Evolutionary conservation across 352 stramenopile genomes (phyloP).

Genomic region (Pythium chondricola): DNA sequence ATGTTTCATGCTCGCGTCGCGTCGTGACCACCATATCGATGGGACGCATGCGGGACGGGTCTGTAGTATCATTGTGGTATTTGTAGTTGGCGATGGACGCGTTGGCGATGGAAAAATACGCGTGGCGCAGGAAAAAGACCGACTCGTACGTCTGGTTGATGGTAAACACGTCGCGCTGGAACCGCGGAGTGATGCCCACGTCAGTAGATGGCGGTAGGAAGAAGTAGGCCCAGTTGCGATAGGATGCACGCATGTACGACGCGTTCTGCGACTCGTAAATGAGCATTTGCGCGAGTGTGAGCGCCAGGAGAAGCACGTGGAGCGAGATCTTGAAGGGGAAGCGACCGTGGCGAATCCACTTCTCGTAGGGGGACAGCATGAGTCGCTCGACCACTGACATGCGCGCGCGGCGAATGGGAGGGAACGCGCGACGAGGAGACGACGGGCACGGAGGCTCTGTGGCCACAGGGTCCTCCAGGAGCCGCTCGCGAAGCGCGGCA

Average conservation of each 20-base stretch:
- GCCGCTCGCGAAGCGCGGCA: slow-evolving; percentile 8
- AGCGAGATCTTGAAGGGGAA: slow-evolving; percentile 84
- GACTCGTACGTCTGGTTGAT: slow-evolving; percentile 66
- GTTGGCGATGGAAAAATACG: slow-evolving; percentile 72
- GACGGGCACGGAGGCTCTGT: background rate
- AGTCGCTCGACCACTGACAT: slow-evolving; percentile 52
- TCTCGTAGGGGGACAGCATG: slow-evolving; percentile 78
- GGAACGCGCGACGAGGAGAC: too few relatives aligned
- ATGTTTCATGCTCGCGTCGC: background rate
- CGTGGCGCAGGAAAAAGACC: slow-evolving; percentile 57
- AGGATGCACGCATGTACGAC: slow-evolving; percentile 75
- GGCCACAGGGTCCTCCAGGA: background rate
- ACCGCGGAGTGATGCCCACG: slow-evolving; percentile 53
- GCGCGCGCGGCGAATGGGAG: background rate
- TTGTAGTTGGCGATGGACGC: slow-evolving; percentile 79
- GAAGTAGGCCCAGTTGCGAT: slow-evolving; percentile 84
- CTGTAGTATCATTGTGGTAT: slow-evolving; percentile 26
- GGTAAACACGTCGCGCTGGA: slow-evolving; percentile 62
- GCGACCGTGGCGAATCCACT: slow-evolving; percentile 55
- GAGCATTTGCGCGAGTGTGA: slow-evolving; percentile 68
- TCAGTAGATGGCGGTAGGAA: slow-evolving; percentile 57
- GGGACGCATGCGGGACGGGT: slow-evolving; percentile 1
- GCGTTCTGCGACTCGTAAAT: slow-evolving; percentile 78
- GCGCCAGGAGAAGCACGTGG: slow-evolving; percentile 65
- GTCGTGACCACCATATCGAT: slow-evolving; percentile 15